Evolutionary conservation across 2,329 filamentous ascomycete genomes (phyloP), one percentile per base, ranked within the genome.

Genomic region (Botryotinia narcissicola): DNA sequence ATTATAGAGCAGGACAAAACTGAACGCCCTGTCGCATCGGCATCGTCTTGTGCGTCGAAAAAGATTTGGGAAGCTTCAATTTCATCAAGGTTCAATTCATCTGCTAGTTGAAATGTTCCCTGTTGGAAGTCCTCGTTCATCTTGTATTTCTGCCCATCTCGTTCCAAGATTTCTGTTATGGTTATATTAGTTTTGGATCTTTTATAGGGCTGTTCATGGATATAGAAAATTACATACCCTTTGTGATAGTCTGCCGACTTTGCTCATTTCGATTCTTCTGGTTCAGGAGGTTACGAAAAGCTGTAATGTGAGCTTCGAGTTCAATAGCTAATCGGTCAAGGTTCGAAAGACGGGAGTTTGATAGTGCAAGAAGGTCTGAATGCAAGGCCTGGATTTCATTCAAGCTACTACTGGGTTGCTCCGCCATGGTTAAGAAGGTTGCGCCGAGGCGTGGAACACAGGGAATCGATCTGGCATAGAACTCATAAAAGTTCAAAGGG

Each of bases 101-200:
- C 95, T 72, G 95, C 93, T 54, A 99, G 86, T 78, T 93, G 89
- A 46, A 97, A 86, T 37, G 91, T 89, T 77, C 92, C 90, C 82
- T 97, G 92, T 80, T 95, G 90, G 83, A 99, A 98, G 75, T 94
- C 91, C 73, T 93, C 88, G 83, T 97, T 98, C 84, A 99, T 86
- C 35, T 87, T 85, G 82, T 94, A 98, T 79, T 95, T 89, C 48
- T 89, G 87, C 75, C 90, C 91, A 78, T 89, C 88, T 74, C 97
- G 84, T 48, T 85, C 89, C 77, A 98, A 86, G 81, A 93, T 95
- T 73, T 93, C 94, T 96, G 77, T 72, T 46, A 69, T 74, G 79
- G 77, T 70, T 72, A 61, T 42, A 35, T 61, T 29, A 68, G 40
- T 29, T 57, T 42, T 54, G 35, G 12, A 6, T 6, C 18, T 51